Conservation (phyloP, 345 rosid species). For the Arabis hirsuta region DNA sequence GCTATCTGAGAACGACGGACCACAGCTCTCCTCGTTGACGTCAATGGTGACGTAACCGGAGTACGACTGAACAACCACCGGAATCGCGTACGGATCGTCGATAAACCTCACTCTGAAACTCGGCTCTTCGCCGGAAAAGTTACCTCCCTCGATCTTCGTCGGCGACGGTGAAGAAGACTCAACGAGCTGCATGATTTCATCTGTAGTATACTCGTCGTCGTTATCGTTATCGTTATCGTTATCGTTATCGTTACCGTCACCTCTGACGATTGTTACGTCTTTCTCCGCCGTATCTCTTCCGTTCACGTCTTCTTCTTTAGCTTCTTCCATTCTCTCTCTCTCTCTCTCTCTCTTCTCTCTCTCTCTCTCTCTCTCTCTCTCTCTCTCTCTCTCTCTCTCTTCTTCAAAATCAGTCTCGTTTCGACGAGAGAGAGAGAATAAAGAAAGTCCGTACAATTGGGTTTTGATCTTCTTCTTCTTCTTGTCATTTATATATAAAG, state of each 20-base stretch:
- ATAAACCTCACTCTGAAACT: slow-evolving; percentile 62
- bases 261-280: slow-evolving; percentile 33
- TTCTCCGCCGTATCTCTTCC: not conserved
- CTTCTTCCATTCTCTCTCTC: slow-evolving; percentile 46
- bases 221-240: slow-evolving; percentile 22
- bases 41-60: slow-evolving; percentile 75
- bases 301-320: slow-evolving; percentile 24
- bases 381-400: not conserved
- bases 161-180: slow-evolving; percentile 44
- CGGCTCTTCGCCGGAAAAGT: not conserved
- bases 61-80: slow-evolving; percentile 55
- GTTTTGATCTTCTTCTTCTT: not conserved
- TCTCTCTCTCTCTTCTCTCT: too few species aligned
- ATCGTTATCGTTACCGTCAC: slow-evolving; percentile 32
- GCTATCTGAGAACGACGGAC: slow-evolving; percentile 75
- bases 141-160: slow-evolving; percentile 5
- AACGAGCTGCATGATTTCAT: slow-evolving; percentile 62
- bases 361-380: too few species aligned
- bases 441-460: slow-evolving; percentile 1
- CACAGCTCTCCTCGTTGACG: slow-evolving; percentile 90
- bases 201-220: slow-evolving; percentile 50
- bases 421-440: not conserved
- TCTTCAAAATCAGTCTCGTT: not conserved
- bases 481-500: slow-evolving; percentile 9
- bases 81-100: slow-evolving; percentile 65